Evolutionary conservation across 2,329 filamentous ascomycete species (phyloP).

Genomic region (Bipolaris zeicola): DNA sequence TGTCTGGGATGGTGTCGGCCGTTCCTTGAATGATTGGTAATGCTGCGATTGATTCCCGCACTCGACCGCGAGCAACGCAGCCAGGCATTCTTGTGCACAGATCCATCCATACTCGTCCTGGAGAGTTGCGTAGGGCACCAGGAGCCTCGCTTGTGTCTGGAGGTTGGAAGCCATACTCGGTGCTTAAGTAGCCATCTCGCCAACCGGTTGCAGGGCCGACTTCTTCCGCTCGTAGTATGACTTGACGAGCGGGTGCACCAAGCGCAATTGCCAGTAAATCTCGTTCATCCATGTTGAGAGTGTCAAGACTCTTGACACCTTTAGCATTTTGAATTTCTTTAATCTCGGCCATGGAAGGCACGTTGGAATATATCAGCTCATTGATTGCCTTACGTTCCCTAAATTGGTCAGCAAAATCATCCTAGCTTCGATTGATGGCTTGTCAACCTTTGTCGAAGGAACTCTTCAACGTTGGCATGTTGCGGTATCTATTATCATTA

Average conservation of each 20-base stretch:
- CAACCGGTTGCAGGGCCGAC: conserved; percentile 59
- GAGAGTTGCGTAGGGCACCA: conserved; percentile 55
- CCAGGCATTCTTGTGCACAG: conserved; percentile 61
- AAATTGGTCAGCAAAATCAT: conserved; percentile 2
- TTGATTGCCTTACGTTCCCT: conserved; percentile 38
- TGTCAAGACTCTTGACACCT: conserved; percentile 55
- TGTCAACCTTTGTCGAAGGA: conserved; percentile 30
- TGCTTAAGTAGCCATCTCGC: conserved; percentile 60
- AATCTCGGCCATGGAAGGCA: conserved; percentile 34
- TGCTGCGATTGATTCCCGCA: conserved; percentile 57
- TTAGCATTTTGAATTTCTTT: conserved; percentile 32
- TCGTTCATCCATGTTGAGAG: conserved; percentile 55
- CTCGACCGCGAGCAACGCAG: conserved; percentile 57
- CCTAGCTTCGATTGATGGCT: not conserved
- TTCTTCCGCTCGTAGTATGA: conserved; percentile 59
- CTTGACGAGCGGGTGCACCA: conserved; percentile 60
- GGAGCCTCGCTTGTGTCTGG: conserved; percentile 58
- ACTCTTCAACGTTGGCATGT: conserved; percentile 26
- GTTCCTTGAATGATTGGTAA: conserved; percentile 58
- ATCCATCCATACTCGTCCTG: conserved; percentile 61
- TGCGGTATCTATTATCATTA: conserved; percentile 24
- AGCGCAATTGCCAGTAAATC: conserved; percentile 60
- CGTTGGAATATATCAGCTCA: conserved; percentile 33
- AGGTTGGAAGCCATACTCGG: conserved; percentile 60
- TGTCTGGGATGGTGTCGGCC: conserved; percentile 57